Evolutionary conservation across 2,329 filamentous ascomycete genomes (phyloP).

Genomic region (Penicillium rolfsii): DNA sequence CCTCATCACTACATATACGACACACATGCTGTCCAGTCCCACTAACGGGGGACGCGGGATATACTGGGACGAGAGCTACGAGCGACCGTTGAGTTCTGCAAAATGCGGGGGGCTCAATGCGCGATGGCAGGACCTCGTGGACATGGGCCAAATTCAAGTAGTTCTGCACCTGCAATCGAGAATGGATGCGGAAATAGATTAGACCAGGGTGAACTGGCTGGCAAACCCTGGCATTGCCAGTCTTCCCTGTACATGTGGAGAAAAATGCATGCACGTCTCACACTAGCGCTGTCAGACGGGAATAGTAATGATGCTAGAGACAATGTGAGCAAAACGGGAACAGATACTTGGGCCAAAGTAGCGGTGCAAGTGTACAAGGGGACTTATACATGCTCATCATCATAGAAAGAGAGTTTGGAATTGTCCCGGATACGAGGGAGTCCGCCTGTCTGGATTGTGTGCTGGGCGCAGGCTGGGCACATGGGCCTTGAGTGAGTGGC

Average conservation of each 20-base stretch:
- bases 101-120: not conserved
- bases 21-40: not conserved
- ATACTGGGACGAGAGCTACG: not conserved
- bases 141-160: not conserved
- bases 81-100: not conserved
- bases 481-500: not conserved
- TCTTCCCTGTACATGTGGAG: not conserved
- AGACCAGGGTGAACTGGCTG: not conserved
- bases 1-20: not conserved
- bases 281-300: not conserved
- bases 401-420: not conserved
- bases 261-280: not conserved
- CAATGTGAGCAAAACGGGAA: not conserved
- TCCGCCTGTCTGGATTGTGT: slow-evolving; percentile 3
- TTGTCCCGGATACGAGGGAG: slow-evolving; percentile 3
- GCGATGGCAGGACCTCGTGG: not conserved
- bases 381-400: not conserved
- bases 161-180: not conserved
- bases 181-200: not conserved
- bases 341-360: not conserved
- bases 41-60: not conserved
- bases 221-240: not conserved
- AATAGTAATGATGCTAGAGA: not conserved
- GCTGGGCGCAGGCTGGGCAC: slow-evolving; percentile 2
- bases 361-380: not conserved